Percentiles rank a stretch among this genome's conserved stretches.
Evolutionary conservation across 2,329 filamentous ascomycete genomes (phyloP).

Genomic region (Cercospora zeina): DNA sequence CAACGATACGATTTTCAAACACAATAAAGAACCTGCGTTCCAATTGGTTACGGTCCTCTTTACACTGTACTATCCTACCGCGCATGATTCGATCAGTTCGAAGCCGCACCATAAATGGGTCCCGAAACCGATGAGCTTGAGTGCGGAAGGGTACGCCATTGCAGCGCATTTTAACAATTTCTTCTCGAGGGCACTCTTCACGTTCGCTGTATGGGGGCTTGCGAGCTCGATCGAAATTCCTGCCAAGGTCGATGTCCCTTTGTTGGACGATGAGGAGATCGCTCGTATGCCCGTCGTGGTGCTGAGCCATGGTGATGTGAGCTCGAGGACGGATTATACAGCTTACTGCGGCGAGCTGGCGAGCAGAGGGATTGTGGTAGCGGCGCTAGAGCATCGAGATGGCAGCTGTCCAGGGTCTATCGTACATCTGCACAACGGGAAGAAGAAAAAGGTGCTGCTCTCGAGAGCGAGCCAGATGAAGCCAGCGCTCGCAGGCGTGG

Average conservation of each 20-base stretch:
- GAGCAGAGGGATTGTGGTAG: constrained; percentile 46
- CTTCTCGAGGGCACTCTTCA: constrained; percentile 41
- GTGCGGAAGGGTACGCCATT: constrained; percentile 46
- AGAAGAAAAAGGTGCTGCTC: constrained; percentile 42
- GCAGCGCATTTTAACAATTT: constrained; percentile 42
- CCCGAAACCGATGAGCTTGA: constrained; percentile 45
- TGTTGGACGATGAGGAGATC: constrained; percentile 16
- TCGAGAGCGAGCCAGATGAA: constrained; percentile 41
- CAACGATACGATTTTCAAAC: constrained; percentile 40
- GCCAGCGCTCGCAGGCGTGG: constrained; percentile 18
- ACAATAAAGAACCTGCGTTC: constrained; percentile 43
- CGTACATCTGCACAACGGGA: constrained; percentile 40
- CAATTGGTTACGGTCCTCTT: constrained; percentile 46
- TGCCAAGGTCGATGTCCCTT: constrained; percentile 43
- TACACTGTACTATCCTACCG: constrained; percentile 47
- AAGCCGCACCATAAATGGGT: constrained; percentile 45
- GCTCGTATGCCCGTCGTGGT: constrained; percentile 43
- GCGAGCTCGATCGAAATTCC: constrained; percentile 45
- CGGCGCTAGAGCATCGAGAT: constrained; percentile 48
- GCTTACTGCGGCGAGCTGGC: constrained; percentile 48
- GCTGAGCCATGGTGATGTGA: constrained; percentile 49
- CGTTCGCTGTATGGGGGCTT: constrained; percentile 44
- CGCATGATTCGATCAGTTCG: constrained; percentile 26
- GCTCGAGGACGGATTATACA: constrained; percentile 47
- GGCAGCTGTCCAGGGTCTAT: constrained; percentile 47